phyloP scores from a whole-genome alignment of 768 basidiomycete genomes.

The Boletellus emodensis region DNA sequence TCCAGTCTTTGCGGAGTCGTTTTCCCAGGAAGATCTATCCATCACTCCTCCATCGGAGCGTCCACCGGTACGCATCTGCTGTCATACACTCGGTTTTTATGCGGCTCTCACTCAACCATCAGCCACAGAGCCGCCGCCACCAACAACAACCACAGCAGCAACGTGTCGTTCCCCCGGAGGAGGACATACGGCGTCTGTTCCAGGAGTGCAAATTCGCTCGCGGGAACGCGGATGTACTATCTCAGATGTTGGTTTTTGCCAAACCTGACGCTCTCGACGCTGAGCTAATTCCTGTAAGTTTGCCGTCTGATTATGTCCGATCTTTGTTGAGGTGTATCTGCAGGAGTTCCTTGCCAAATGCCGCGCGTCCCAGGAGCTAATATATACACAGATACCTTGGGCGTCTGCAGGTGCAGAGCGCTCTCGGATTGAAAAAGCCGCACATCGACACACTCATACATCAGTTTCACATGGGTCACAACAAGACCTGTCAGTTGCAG shows the following conservation, averaged over 20 bases:
- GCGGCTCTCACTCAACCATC: background rate
- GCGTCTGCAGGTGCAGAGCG: constrained; percentile 78
- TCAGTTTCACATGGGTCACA: constrained; percentile 18
- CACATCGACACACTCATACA: constrained; percentile 1
- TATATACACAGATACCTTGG: constrained; percentile 88
- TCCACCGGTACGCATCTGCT: constrained; percentile 15
- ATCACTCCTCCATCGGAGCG: constrained; percentile 26
- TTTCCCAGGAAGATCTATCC: constrained; percentile 27
- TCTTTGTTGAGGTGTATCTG: background rate
- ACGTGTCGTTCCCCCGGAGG: constrained; percentile 66
- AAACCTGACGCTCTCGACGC: constrained; percentile 64
- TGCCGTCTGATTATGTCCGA: background rate
- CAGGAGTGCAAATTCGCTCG: constrained; percentile 83
- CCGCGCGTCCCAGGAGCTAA: constrained; percentile 75
- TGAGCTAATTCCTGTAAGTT: constrained; percentile 63
- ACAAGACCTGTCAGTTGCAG: constrained; percentile 17
- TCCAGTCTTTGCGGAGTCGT: constrained; percentile 37
- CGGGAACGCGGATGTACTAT: constrained; percentile 74
- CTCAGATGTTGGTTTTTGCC: constrained; percentile 64
- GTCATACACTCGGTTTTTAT: too few species aligned
- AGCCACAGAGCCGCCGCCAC: constrained; percentile 14
- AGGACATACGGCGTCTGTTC: constrained; percentile 78
- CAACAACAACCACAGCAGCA: constrained; percentile 23
- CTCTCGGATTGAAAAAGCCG: constrained; percentile 42
- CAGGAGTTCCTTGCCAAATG: constrained; percentile 86